Conservation (phyloP, 1,139 yeast species). For the Hansenula lynferdii region DNA sequence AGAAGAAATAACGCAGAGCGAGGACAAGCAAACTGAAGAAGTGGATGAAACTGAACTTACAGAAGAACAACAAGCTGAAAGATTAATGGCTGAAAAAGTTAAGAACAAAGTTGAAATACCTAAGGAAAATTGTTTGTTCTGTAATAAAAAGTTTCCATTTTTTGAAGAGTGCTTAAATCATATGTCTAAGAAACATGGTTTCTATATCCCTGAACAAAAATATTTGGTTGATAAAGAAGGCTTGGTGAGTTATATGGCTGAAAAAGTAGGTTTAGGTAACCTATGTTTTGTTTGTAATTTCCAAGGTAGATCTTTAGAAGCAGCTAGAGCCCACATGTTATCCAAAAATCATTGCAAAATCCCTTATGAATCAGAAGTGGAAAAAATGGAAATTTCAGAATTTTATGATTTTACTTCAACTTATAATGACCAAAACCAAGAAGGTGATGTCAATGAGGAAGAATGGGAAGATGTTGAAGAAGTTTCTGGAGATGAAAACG, state of each 20-base stretch:
- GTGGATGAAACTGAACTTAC: slow-evolving; percentile 20
- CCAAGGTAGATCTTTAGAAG: slow-evolving; percentile 82
- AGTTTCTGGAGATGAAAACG: slow-evolving; percentile 37
- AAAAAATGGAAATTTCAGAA: slow-evolving; percentile 83
- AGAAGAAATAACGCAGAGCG: slow-evolving; percentile 10
- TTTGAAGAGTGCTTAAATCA: slow-evolving; percentile 67
- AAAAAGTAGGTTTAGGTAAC: slow-evolving; percentile 89
- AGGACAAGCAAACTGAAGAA: slow-evolving; percentile 15
- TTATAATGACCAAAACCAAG: slow-evolving; percentile 39
- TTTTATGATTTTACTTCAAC: slow-evolving; percentile 80
- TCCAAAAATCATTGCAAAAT: slow-evolving; percentile 84
- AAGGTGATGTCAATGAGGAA: slow-evolving; percentile 28
- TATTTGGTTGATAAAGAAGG: slow-evolving; percentile 72
- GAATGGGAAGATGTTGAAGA: slow-evolving; percentile 37
- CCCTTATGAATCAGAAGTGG: slow-evolving; percentile 84
- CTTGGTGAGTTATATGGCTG: slow-evolving; percentile 73
- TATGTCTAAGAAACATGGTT: slow-evolving; percentile 75
- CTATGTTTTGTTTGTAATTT: slow-evolving; percentile 81
- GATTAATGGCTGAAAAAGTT: slow-evolving; percentile 50
- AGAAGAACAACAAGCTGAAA: slow-evolving; percentile 46
- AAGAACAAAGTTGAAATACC: slow-evolving; percentile 66
- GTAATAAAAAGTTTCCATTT: slow-evolving; percentile 43
- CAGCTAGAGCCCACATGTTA: slow-evolving; percentile 90
- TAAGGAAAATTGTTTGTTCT: slow-evolving; percentile 72
- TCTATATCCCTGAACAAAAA: slow-evolving; percentile 78